A percentile compares a stretch with the other conserved stretches of the same genome.
Conservation (phyloP, 2,329 filamentous ascomycete species). For the Exserohilum turcica region DNA sequence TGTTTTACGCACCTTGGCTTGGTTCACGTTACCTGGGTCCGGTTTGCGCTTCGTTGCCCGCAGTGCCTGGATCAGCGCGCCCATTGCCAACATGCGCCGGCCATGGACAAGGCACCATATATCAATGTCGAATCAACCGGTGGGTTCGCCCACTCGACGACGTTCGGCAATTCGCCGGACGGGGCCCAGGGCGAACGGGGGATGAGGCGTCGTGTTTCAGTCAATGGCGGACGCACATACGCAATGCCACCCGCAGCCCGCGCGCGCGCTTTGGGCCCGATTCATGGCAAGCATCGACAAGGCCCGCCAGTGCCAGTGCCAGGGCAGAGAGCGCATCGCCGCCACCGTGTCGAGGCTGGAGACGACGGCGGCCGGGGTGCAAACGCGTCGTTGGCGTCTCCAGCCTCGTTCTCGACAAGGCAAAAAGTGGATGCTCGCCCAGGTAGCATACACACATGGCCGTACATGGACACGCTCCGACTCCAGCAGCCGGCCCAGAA, state of each 20-base stretch:
- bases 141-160: not conserved
- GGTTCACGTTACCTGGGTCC: slow-evolving; percentile 1
- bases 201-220: not conserved
- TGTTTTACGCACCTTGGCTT: slow-evolving; percentile 24
- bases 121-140: no score
- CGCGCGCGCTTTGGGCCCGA: not conserved
- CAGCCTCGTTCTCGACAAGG: no score
- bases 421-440: no score
- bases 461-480: no score
- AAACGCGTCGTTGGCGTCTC: no score
- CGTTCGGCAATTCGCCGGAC: not conserved
- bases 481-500: no score
- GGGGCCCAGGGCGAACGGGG: not conserved
- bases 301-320: no score
- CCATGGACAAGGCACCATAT: not conserved
- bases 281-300: not conserved
- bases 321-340: no score
- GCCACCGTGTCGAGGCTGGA: no score
- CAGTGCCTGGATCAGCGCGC: not conserved
- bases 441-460: no score
- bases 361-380: no score
- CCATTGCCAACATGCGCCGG: not conserved
- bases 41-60: not conserved
- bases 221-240: not conserved
- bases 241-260: not conserved